Conservation (phyloP, 2,329 filamentous ascomycete species). For the Aurifilum marmelostoma region DNA sequence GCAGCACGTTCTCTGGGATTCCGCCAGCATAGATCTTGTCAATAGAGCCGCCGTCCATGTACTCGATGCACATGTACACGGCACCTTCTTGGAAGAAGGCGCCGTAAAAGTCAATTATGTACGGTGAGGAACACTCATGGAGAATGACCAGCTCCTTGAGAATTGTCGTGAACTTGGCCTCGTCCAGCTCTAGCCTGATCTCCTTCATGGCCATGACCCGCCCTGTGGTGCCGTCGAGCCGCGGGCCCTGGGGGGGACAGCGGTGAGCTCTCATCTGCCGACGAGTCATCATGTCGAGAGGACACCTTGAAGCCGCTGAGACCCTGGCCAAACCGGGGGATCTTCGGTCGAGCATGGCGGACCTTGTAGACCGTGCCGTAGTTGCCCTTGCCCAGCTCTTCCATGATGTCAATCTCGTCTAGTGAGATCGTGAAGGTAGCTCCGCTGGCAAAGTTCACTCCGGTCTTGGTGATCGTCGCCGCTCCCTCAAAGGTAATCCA, state of each 20-base stretch:
- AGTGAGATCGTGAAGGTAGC: conserved; percentile 91
- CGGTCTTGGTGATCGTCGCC: conserved; percentile 83
- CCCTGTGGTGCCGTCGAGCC: conserved; percentile 61
- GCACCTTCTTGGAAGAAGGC: conserved; percentile 99
- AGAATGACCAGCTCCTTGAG: conserved; percentile 97
- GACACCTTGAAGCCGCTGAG: conserved; percentile 52
- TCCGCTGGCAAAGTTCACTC: conserved; percentile 90
- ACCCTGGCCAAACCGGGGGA: conserved; percentile 62
- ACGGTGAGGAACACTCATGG: conserved; percentile 91
- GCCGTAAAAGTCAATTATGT: conserved; percentile 98
- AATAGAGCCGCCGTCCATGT: conserved; percentile 97
- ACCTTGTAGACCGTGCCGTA: conserved; percentile 99
- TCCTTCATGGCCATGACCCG: conserved; percentile 99
- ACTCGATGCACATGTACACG: conserved; percentile 99
- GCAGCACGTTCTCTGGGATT: conserved; percentile 83
- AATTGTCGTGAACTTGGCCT: conserved; percentile 95
- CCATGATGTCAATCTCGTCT: conserved; percentile 90
- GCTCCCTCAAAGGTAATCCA: conserved; percentile 93
- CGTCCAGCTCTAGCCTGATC: conserved; percentile 91
- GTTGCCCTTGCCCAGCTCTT: conserved; percentile 95
- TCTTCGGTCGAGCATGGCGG: conserved; percentile 71
- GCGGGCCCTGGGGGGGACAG: conserved; percentile 31
- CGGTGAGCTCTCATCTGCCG: conserved; percentile 37
- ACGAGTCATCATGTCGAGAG: conserved; percentile 41
- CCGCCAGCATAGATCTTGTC: conserved; percentile 94